These are phyloP conservation scores for Ophiostoma sp. DNA, from an alignment of 2,329 filamentous ascomycete genomes.

Conservation along the genomic window DNA sequence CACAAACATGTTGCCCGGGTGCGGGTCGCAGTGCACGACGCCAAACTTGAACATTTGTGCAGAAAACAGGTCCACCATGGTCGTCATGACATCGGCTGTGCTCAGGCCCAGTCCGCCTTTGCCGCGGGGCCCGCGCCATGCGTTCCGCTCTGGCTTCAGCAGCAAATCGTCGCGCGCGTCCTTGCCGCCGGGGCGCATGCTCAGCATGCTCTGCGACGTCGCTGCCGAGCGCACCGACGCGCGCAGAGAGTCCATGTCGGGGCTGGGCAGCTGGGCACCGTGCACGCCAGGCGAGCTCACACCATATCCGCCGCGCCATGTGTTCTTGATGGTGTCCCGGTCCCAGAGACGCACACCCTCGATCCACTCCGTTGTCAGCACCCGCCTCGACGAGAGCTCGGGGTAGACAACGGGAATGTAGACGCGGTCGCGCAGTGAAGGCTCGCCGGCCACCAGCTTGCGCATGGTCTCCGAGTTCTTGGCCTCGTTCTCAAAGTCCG, in stretches of 20 bases:
- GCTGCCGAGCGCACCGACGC: constrained; percentile 40
- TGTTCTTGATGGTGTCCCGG: constrained; percentile 68
- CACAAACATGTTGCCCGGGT: constrained; percentile 96
- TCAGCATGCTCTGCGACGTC: constrained; percentile 29
- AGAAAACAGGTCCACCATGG: constrained; percentile 94
- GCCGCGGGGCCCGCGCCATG: constrained; percentile 67
- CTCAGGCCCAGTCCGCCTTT: constrained; percentile 79
- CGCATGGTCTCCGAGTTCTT: constrained; percentile 83
- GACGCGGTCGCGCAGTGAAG: constrained; percentile 69
- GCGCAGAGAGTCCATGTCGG: constrained; percentile 45
- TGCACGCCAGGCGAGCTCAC: constrained; percentile 73
- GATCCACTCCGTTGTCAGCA: constrained; percentile 97
- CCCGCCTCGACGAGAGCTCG: constrained; percentile 73
- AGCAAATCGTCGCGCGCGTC: constrained; percentile 54
- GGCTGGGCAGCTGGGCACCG: constrained; percentile 54
- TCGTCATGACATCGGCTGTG: constrained; percentile 85
- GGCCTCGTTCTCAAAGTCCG: constrained; percentile 90
- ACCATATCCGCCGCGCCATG: constrained; percentile 73
- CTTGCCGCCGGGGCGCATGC: constrained; percentile 37
- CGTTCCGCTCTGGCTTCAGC: constrained; percentile 73
- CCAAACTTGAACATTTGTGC: constrained; percentile 98
- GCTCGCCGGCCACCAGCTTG: constrained; percentile 66
- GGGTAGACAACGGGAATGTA: constrained; percentile 83
- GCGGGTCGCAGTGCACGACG: constrained; percentile 90
- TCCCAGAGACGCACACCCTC: constrained; percentile 93